phyloP scores from a whole-genome alignment of 495 filamentous ascomycete genomes.

The Rostrohypoxylon terebratum region DNA sequence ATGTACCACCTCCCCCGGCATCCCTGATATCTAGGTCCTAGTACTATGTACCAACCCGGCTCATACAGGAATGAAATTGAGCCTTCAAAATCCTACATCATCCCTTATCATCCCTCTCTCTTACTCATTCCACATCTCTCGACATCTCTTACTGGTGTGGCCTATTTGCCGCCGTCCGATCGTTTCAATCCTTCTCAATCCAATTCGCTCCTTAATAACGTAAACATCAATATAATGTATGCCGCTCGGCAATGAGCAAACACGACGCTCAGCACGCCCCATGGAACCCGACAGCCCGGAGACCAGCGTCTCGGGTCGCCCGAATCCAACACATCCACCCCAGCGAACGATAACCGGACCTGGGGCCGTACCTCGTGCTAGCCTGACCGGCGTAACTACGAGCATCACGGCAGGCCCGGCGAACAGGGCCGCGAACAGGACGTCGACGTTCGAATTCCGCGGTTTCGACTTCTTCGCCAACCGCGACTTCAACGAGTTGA shows the following conservation, averaged over 20 bases:
- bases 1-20: slow-evolving; percentile 1
- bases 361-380: neutral
- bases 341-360: neutral
- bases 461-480: slow-evolving; percentile 50
- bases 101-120: slow-evolving; percentile 22
- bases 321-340: slow-evolving; percentile 15
- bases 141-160: slow-evolving; percentile 8
- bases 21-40: slow-evolving; percentile 30
- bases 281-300: slow-evolving; percentile 35
- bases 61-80: slow-evolving; percentile 26
- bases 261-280: slow-evolving; percentile 19
- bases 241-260: slow-evolving; percentile 32
- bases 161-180: slow-evolving; percentile 38
- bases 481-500: slow-evolving; percentile 46
- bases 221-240: slow-evolving; percentile 36
- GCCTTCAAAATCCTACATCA: slow-evolving; percentile 32
- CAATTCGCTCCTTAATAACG: slow-evolving; percentile 15
- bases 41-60: too few relatives aligned
- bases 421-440: slow-evolving; percentile 5
- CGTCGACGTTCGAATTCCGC: slow-evolving; percentile 45
- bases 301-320: slow-evolving; percentile 21
- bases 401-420: slow-evolving; percentile 5
- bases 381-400: slow-evolving; percentile 7
- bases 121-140: neutral
- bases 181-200: slow-evolving; percentile 29